Percentiles rank a stretch among this genome's conserved stretches.
These are phyloP conservation scores for Calonectria hawksworthii DNA, from an alignment of 2,329 filamentous ascomycete genomes.

Conservation along the genomic window DNA sequence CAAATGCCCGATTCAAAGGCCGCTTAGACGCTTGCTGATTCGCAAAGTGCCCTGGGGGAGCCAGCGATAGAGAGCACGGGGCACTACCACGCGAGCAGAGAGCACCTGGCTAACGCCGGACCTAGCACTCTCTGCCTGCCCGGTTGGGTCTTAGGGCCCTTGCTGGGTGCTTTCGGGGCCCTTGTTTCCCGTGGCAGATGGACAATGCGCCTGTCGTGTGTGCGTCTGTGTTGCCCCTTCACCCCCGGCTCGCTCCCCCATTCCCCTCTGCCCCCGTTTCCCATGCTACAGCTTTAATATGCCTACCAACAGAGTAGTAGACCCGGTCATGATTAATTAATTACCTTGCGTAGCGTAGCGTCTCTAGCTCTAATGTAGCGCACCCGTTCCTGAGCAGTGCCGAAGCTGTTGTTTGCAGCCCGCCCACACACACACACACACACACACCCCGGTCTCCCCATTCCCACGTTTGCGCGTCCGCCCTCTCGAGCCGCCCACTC, in stretches of 20 bases:
- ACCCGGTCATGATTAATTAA: conserved; percentile 13
- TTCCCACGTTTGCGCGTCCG: conserved; percentile 18
- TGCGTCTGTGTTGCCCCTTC: not conserved
- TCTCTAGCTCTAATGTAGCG: conserved; percentile 2
- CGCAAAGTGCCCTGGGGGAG: not conserved
- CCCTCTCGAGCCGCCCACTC: conserved; percentile 10
- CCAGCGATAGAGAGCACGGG: not conserved
- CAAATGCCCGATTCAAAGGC: conserved; percentile 5
- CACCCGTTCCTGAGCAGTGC: not conserved
- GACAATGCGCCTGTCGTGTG: conserved; percentile 6
- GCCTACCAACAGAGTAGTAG: not conserved
- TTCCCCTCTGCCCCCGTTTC: not conserved
- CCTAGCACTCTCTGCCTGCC: not conserved
- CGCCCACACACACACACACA: too few relatives aligned
- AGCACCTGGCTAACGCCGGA: not conserved
- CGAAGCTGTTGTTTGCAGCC: not conserved
- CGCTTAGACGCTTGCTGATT: not conserved
- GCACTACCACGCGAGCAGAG: not conserved
- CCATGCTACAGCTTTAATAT: conserved; percentile 4
- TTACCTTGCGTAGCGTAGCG: conserved; percentile 10
- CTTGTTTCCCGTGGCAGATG: conserved; percentile 2
- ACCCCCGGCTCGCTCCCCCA: not conserved
- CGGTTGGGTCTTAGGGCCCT: not conserved
- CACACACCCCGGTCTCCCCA: not conserved
- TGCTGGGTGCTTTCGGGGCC: not conserved